These are phyloP conservation scores for Stropharia rugosoannulata DNA, from an alignment of 768 basidiomycete genomes.

Conservation along the genomic window DNA sequence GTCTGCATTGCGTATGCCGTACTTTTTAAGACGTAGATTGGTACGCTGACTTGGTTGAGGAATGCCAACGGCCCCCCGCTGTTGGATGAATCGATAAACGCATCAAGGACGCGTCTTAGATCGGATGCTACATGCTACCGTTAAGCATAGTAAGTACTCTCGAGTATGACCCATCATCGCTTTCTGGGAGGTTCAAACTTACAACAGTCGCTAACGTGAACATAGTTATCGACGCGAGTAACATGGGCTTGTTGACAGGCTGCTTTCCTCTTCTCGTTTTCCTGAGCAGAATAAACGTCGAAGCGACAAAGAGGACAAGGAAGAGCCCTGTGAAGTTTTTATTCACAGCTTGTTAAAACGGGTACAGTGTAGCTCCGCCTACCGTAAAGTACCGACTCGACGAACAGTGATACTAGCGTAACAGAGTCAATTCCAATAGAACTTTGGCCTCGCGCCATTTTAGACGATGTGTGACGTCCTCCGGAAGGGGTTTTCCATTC, in stretches of 20 bases:
- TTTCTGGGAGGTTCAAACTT: neutral
- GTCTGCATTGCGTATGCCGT: slow-evolving; percentile 9
- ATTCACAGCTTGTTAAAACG: no score
- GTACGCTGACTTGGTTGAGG: slow-evolving; percentile 1
- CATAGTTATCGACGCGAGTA: slow-evolving; percentile 10
- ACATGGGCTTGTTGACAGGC: slow-evolving; percentile 5
- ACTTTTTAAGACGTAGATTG: slow-evolving; percentile 6
- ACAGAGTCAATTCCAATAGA: slow-evolving; percentile 8
- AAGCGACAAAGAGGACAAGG: slow-evolving; percentile 8
- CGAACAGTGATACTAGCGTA: slow-evolving; percentile 11
- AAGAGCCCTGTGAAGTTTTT: slow-evolving; percentile 3
- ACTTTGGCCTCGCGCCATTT: neutral
- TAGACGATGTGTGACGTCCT: neutral
- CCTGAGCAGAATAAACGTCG: slow-evolving; percentile 5
- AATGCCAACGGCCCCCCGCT: slow-evolving; percentile 2
- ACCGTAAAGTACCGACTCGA: slow-evolving; percentile 13
- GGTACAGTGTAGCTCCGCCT: neutral
- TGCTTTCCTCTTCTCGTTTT: slow-evolving; percentile 1
- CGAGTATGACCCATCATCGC: neutral
- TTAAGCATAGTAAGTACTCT: neutral
- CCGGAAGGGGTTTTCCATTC: no score
- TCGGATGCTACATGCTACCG: slow-evolving; percentile 9
- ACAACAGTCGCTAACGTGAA: slow-evolving; percentile 9
- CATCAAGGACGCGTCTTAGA: slow-evolving; percentile 5
- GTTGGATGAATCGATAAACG: slow-evolving; percentile 4